These are phyloP conservation scores for Starmerella ratchasimensis DNA, from an alignment of 805 yeast genomes.

Conservation along the genomic window DNA sequence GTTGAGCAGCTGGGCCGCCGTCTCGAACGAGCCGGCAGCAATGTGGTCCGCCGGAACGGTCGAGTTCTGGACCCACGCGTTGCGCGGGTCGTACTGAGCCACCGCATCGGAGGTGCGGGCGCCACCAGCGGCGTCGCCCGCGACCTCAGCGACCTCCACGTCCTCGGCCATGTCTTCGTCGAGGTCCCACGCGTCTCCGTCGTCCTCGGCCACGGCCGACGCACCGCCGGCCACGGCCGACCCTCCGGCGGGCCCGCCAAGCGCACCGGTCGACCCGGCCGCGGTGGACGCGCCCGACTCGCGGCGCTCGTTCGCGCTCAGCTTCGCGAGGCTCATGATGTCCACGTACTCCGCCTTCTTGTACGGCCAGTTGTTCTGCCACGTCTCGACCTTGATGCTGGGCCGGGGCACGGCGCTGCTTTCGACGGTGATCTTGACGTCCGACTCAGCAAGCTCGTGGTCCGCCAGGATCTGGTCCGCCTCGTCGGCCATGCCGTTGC, in stretches of 20 bases:
- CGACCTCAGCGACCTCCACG: constrained; percentile 26
- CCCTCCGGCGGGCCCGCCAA: constrained; percentile 8
- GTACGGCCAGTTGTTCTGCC: constrained; percentile 64
- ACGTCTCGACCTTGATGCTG: constrained; percentile 35
- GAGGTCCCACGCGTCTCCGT: constrained; percentile 45
- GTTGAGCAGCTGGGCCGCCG: constrained; percentile 83
- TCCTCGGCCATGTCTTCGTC: constrained; percentile 49
- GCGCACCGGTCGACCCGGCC: constrained; percentile 2
- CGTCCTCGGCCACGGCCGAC: constrained; percentile 20
- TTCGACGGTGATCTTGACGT: constrained; percentile 44
- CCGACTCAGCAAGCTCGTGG: constrained; percentile 50
- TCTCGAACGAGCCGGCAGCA: constrained; percentile 93
- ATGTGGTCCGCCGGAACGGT: constrained; percentile 82
- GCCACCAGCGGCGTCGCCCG: constrained; percentile 23
- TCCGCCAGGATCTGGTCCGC: constrained; percentile 61
- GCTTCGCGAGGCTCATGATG: constrained; percentile 21
- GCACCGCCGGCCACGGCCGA: constrained; percentile 18
- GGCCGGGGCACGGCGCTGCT: constrained; percentile 27
- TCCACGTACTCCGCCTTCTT: constrained; percentile 30
- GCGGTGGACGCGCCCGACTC: neutral
- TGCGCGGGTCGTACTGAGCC: too few species aligned
- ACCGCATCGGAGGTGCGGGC: constrained; percentile 28
- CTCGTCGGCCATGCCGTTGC: constrained; percentile 63
- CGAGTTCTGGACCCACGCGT: constrained; percentile 81
- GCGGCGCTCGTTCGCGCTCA: constrained; percentile 4